Conservation (phyloP, 2,329 filamentous ascomycete genomes). For the Fusarium tupiense region DNA sequence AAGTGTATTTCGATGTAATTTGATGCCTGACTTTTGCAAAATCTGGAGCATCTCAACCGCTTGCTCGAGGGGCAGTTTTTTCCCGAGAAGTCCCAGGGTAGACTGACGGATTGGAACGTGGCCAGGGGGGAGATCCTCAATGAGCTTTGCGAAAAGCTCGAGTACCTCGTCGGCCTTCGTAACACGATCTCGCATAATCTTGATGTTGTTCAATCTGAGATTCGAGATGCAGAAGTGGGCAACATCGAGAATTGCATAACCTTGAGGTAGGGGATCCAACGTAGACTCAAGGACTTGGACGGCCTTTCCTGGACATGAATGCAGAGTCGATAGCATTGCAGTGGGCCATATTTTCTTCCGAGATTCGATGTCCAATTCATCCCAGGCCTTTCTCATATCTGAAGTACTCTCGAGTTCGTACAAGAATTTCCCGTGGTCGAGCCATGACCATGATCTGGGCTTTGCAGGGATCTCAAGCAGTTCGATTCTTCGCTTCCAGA, state of each 20-base stretch:
- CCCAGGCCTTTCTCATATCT: slow-evolving; percentile 50
- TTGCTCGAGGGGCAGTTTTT: slow-evolving; percentile 45
- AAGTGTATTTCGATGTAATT: slow-evolving; percentile 55
- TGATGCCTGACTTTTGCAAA: slow-evolving; percentile 43
- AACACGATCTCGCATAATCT: slow-evolving; percentile 32
- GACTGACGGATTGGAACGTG: slow-evolving; percentile 52
- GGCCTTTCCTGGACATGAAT: slow-evolving; percentile 46
- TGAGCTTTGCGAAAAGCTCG: slow-evolving; percentile 42
- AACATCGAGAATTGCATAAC: slow-evolving; percentile 52
- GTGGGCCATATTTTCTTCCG: slow-evolving; percentile 46
- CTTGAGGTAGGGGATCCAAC: slow-evolving; percentile 48
- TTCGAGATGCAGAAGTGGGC: slow-evolving; percentile 46
- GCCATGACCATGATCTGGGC: slow-evolving; percentile 40
- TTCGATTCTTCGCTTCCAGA: slow-evolving; percentile 44
- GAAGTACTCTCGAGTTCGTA: slow-evolving; percentile 43
- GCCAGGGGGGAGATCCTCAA: slow-evolving; percentile 43
- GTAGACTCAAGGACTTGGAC: slow-evolving; percentile 51
- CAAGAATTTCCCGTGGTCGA: slow-evolving; percentile 43
- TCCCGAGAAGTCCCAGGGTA: slow-evolving; percentile 48
- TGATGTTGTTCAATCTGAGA: slow-evolving; percentile 29
- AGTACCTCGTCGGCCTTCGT: slow-evolving; percentile 46
- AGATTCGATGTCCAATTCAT: slow-evolving; percentile 37
- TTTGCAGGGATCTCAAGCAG: slow-evolving; percentile 30
- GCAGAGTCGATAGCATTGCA: slow-evolving; percentile 51
- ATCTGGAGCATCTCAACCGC: slow-evolving; percentile 49